Conservation (phyloP, 129 eudicot genomes). For the Glebionis coronaria region DNA sequence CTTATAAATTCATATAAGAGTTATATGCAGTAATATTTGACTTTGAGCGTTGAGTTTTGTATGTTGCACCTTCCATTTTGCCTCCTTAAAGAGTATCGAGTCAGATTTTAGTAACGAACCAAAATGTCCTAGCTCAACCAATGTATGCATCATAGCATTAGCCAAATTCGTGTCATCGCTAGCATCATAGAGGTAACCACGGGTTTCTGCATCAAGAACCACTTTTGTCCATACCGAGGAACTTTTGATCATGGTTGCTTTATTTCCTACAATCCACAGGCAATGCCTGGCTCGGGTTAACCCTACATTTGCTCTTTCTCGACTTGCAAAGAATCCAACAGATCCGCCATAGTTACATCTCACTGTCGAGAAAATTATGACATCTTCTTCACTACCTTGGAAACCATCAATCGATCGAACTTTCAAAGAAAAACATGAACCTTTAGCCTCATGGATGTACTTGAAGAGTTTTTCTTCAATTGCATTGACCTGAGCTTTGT, state of each 20-base stretch:
- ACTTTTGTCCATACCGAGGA: slow-evolving; percentile 57
- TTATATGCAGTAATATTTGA: background rate
- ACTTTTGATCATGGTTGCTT: slow-evolving; percentile 47
- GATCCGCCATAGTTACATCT: slow-evolving; percentile 52
- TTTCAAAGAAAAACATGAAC: slow-evolving; percentile 33
- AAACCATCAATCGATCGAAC: slow-evolving; percentile 70
- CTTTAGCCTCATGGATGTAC: slow-evolving; percentile 22
- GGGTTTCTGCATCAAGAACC: slow-evolving; percentile 50
- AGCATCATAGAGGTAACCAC: slow-evolving; percentile 52
- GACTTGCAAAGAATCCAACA: slow-evolving; percentile 53
- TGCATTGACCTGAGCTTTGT: slow-evolving; percentile 41
- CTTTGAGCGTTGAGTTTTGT: background rate
- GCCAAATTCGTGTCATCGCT: slow-evolving; percentile 44
- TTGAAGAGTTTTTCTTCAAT: slow-evolving; percentile 36
- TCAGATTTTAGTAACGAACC: slow-evolving; percentile 15
- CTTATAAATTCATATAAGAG: background rate
- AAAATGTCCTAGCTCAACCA: slow-evolving; percentile 29
- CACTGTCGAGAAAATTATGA: slow-evolving; percentile 65
- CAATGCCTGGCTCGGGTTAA: slow-evolving; percentile 75
- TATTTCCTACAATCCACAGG: slow-evolving; percentile 70
- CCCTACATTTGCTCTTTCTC: slow-evolving; percentile 64
- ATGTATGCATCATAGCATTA: slow-evolving; percentile 33
- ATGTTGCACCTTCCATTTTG: slow-evolving; percentile 52
- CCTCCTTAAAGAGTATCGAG: slow-evolving; percentile 29
- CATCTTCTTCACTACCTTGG: slow-evolving; percentile 76